These are phyloP conservation scores for Cystobasidium ongulense DNA, from an alignment of 768 basidiomycete genomes.

Conservation along the genomic window DNA sequence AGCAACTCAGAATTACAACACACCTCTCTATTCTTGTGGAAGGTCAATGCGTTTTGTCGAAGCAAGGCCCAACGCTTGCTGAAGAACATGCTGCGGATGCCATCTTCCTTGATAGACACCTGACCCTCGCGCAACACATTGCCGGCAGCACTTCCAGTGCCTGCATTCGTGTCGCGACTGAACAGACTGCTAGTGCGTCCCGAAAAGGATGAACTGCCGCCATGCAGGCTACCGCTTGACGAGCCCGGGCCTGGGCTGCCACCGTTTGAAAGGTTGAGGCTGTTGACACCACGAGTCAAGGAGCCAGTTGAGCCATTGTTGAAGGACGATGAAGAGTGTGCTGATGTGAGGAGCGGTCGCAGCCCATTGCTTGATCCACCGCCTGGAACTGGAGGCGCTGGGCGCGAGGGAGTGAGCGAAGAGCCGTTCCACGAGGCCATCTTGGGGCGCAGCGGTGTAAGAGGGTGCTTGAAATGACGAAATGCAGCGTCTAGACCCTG, in stretches of 20 bases:
- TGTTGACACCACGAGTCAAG: not conserved
- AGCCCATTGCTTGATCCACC: slow-evolving; percentile 7
- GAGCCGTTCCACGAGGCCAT: slow-evolving; percentile 29
- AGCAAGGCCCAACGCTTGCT: slow-evolving; percentile 81
- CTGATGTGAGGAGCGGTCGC: slow-evolving; percentile 4
- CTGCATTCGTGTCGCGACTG: not conserved
- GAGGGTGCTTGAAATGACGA: not conserved
- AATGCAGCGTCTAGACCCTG: not conserved
- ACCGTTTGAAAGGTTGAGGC: not conserved
- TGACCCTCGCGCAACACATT: slow-evolving; percentile 58
- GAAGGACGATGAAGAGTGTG: slow-evolving; percentile 15
- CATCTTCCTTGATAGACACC: slow-evolving; percentile 87
- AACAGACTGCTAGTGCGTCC: not conserved
- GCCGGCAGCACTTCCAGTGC: not conserved
- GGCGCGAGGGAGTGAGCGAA: slow-evolving; percentile 22
- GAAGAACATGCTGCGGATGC: slow-evolving; percentile 84
- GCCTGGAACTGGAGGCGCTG: slow-evolving; percentile 32
- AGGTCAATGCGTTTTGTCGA: slow-evolving; percentile 64
- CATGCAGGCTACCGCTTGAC: not conserved
- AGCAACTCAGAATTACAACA: no score
- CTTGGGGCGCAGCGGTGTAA: not conserved
- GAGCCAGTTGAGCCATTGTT: not conserved
- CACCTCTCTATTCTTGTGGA: slow-evolving; percentile 87
- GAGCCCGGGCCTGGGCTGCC: not conserved
- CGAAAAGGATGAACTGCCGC: not conserved